Base-by-base conservation (phyloP, 1,139 yeast species). In the Diutina mesorugosa region DNA sequence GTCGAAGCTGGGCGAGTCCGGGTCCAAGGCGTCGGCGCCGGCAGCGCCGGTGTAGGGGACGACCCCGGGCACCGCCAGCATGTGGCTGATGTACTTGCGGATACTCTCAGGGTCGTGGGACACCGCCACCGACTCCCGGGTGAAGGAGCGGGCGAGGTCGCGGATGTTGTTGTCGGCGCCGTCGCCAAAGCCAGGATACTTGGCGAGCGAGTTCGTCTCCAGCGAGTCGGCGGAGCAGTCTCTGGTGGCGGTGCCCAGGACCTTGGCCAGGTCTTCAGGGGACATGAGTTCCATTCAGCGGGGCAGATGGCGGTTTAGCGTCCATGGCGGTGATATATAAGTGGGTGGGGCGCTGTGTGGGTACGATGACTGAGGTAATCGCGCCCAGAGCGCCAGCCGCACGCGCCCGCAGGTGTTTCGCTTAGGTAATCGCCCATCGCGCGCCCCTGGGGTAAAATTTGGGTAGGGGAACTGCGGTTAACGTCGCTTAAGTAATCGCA, bases 101-200 rank as follows among this genome's bases (percentile, higher is more conserved):
- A 47, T 14, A 3, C 18, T 16, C 14, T 4, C 21, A 28, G 32
- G 14, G 6, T 47, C 35, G 10, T 29, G 30, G 51, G 51, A 21
- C 6, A 29, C 7, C 28, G 30, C 51, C 32, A 29, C 5, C 38
- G 32, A n/a, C 29, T 60, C 58, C 55, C 63, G 62, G 35, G 79
- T 72, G 70, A 69, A 78, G 74, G 58, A 82, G 76, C 69, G 74
- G 62, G 95, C 95, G 74, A 87, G 51, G 74, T 83, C 72, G 73
- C 81, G 60, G 81, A 84, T 67, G 53, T 70, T 60, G 4, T 63
- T 58, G 41, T 68, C 70, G 10, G 21, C 35, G 5, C 14, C 38
- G 6, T 28, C 35, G 57, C 68, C 70, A 59, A 73, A 76, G 0
- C 82, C 82, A 4, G 68, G 66, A 61, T 77, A 77, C 45, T 61